Conservation (phyloP, 2,329 filamentous ascomycete genomes). For the Ceratocystis eucalypticola region DNA sequence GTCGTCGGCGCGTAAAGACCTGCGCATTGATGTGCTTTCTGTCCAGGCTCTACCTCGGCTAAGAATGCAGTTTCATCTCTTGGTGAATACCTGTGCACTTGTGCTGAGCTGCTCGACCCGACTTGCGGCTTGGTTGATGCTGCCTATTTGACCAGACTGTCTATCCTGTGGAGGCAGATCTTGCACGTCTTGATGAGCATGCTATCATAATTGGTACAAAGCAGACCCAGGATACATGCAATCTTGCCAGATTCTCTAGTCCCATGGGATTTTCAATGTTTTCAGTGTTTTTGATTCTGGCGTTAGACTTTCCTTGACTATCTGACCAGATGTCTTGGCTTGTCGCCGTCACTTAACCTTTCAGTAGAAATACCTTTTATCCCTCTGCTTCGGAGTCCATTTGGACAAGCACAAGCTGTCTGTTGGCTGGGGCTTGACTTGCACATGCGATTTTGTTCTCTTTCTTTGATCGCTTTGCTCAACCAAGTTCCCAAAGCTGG, state of each 20-base stretch:
- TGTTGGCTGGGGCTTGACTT: background rate
- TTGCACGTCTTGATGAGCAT: background rate
- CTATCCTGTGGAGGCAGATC: background rate
- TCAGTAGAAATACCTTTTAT: constrained; percentile 8
- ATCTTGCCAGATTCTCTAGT: background rate
- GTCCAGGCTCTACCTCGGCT: background rate
- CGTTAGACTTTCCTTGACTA: background rate
- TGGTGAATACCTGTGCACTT: constrained; percentile 12
- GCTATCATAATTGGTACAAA: constrained; percentile 1
- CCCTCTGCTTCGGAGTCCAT: background rate
- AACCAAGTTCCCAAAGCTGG: background rate
- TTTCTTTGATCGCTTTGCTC: background rate
- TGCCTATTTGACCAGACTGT: constrained; percentile 14
- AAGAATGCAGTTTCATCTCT: constrained; percentile 19
- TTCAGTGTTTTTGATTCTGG: constrained; percentile 15
- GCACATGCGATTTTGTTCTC: background rate
- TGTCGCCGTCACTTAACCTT: constrained; percentile 3
- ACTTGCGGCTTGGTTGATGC: constrained; percentile 17
- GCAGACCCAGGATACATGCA: background rate
- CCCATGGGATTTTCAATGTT: constrained; percentile 8
- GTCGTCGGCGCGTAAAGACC: constrained; percentile 41
- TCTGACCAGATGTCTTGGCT: constrained; percentile 8
- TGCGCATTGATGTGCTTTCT: background rate
- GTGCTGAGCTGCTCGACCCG: background rate
- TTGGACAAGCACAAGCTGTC: background rate